These are phyloP conservation scores for Debaryomycetaceae sp. DNA, from an alignment of 1,139 yeast species.

Conservation along the genomic window DNA sequence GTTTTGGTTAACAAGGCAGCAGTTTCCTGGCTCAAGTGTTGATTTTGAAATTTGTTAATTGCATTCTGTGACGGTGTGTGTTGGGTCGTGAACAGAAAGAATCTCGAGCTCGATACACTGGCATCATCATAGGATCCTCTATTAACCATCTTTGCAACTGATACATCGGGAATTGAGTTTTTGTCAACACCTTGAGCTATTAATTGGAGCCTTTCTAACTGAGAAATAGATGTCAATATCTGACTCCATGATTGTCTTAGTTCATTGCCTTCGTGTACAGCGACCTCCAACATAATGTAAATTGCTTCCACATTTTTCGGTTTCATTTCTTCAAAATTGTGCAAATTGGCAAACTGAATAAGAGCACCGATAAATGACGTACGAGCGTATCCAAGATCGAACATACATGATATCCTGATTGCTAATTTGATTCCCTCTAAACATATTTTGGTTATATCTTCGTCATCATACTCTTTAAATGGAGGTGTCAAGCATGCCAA, in stretches of 20 bases:
- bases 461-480: constrained; percentile 83
- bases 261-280: constrained; percentile 72
- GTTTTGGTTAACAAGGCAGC: constrained; percentile 61
- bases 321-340: constrained; percentile 75
- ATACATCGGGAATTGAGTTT: constrained; percentile 79
- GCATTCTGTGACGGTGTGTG: constrained; percentile 42
- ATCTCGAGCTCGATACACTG: constrained; percentile 42
- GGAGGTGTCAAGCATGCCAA: constrained; percentile 94
- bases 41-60: constrained; percentile 42
- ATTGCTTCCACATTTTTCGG: constrained; percentile 81
- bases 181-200: constrained; percentile 89
- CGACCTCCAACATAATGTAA: constrained; percentile 67
- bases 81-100: constrained; percentile 35
- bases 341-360: constrained; percentile 79
- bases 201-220: constrained; percentile 83
- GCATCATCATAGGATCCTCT: constrained; percentile 57
- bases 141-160: constrained; percentile 64
- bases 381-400: constrained; percentile 80
- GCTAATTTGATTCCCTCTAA: constrained; percentile 84
- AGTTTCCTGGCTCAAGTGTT: constrained; percentile 35
- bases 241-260: constrained; percentile 79
- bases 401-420: constrained; percentile 78
- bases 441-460: constrained; percentile 65
- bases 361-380: constrained; percentile 88
- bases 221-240: constrained; percentile 77